Percentiles rank a stretch among this genome's conserved stretches.
phyloP scores from a whole-genome alignment of 495 filamentous ascomycete species.

The Neurospora sp. region DNA sequence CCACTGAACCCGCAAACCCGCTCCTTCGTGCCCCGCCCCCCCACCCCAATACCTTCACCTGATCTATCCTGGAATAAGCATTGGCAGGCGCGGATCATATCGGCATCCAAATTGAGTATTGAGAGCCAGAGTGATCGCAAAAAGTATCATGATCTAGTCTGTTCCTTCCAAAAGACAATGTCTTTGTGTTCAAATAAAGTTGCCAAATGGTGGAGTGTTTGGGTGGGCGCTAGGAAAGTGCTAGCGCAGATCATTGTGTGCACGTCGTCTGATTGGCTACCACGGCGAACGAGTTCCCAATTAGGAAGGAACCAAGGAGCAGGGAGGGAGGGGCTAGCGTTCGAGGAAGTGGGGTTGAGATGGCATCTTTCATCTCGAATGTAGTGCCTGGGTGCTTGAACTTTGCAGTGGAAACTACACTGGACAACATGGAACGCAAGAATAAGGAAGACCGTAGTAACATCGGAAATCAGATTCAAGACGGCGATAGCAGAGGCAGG shows the following conservation, averaged over 20 bases:
- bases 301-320: slow-evolving; percentile 14
- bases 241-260: background rate
- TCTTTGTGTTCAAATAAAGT: background rate
- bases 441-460: too few species aligned
- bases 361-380: background rate
- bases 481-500: too few species aligned
- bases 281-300: slow-evolving; percentile 13
- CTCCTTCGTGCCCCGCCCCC: background rate
- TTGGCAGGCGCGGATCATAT: too few species aligned
- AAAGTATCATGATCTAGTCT: background rate
- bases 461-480: too few species aligned
- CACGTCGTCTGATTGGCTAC: slow-evolving; percentile 7
- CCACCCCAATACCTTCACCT: background rate
- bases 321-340: background rate
- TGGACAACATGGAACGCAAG: too few species aligned
- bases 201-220: background rate
- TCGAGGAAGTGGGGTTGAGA: background rate
- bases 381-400: background rate
- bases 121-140: too few species aligned
- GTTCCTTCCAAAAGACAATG: background rate
- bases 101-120: too few species aligned
- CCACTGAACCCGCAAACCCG: background rate
- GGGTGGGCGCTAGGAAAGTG: background rate
- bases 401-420: background rate
- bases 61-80: background rate